A percentile compares a stretch with the other conserved stretches of the same genome.
Evolutionary conservation across 441 rosid species (phyloP).

Genomic region (Populus hybrid): DNA sequence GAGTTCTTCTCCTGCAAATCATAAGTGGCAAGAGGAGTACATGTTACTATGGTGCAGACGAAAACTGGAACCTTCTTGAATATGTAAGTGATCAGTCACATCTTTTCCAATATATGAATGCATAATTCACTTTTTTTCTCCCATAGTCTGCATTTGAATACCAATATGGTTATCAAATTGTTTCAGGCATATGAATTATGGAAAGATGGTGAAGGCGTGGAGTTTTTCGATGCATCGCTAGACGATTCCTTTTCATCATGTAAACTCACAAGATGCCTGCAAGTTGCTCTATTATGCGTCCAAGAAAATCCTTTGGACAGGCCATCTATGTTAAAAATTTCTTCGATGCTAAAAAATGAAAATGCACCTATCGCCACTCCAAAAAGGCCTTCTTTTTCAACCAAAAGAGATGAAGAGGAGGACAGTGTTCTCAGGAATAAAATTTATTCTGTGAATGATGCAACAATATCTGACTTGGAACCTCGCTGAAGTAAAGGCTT

Average conservation of each 20-base stretch:
- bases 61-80: constrained; percentile 14
- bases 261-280: constrained; percentile 16
- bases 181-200: background rate
- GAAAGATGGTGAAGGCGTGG: background rate
- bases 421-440: background rate
- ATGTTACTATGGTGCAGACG: constrained; percentile 9
- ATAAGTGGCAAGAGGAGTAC: constrained; percentile 17
- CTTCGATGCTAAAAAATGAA: constrained; percentile 18
- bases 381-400: constrained; percentile 30
- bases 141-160: too few species aligned
- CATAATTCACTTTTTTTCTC: too few species aligned
- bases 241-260: background rate
- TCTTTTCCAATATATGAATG: too few species aligned
- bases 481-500: constrained; percentile 14
- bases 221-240: background rate
- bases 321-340: constrained; percentile 30
- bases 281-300: constrained; percentile 20
- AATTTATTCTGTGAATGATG: constrained; percentile 14
- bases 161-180: too few species aligned
- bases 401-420: background rate
- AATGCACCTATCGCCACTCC: constrained; percentile 1
- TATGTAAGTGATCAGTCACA: constrained; percentile 12
- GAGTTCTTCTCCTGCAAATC: constrained; percentile 29
- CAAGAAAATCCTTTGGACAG: constrained; percentile 21
- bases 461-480: constrained; percentile 17